These are phyloP conservation scores for Schwanniomyces sp. DNA, from an alignment of 805 yeast genomes.

Conservation along the genomic window DNA sequence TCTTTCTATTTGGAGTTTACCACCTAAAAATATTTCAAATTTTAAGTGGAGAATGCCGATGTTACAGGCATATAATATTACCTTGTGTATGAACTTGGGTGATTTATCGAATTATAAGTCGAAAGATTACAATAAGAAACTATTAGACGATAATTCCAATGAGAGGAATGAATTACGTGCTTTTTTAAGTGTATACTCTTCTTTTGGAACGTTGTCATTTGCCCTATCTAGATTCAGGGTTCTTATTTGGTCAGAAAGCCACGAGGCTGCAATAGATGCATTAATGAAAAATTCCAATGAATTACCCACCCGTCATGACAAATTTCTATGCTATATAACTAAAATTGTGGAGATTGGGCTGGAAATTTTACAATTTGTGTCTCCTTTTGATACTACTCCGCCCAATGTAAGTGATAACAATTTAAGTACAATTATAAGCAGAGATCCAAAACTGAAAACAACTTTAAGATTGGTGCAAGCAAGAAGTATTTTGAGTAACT, in stretches of 20 bases:
- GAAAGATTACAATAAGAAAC: constrained; percentile 5
- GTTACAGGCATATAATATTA: constrained; percentile 43
- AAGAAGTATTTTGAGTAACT: constrained; percentile 31
- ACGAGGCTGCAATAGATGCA: constrained; percentile 30
- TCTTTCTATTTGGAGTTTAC: constrained; percentile 53
- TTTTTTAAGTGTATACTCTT: constrained; percentile 48
- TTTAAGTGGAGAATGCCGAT: constrained; percentile 53
- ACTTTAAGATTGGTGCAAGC: constrained; percentile 8
- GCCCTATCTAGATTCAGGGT: constrained; percentile 51
- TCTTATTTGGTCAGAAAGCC: constrained; percentile 48
- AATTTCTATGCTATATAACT: constrained; percentile 45
- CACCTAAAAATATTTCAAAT: constrained; percentile 52
- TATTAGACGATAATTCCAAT: constrained; percentile 20
- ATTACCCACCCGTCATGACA: constrained; percentile 35
- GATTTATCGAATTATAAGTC: constrained; percentile 21
- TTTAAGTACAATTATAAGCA: too few relatives aligned
- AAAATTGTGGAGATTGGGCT: constrained; percentile 49
- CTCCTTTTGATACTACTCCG: constrained; percentile 20
- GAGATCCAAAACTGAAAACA: background rate
- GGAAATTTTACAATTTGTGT: constrained; percentile 44
- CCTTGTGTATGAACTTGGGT: constrained; percentile 52
- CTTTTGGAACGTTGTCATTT: constrained; percentile 52
- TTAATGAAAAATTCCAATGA: constrained; percentile 13
- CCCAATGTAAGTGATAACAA: background rate
- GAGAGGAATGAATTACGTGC: constrained; percentile 36